phyloP scores from a whole-genome alignment of 768 basidiomycete genomes.

The Rhizopogon vesiculosus region DNA sequence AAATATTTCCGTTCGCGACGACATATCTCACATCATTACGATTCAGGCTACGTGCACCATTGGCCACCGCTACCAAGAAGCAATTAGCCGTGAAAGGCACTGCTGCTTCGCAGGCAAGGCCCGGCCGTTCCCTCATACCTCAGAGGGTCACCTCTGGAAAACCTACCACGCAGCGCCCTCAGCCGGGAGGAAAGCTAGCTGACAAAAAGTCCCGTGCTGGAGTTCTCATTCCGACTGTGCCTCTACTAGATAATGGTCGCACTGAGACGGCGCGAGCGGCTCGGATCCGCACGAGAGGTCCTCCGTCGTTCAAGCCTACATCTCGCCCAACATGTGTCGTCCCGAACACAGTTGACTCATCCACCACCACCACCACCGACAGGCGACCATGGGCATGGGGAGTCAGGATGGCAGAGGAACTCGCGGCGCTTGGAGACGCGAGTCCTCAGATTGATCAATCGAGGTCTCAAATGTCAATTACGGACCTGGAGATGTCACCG shows the following conservation, averaged over 20 bases:
- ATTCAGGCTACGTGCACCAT: slow-evolving; percentile 62
- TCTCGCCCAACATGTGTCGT: neutral
- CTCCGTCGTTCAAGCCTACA: neutral
- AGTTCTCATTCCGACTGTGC: slow-evolving; percentile 20
- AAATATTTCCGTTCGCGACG: neutral
- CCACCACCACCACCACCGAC: too few species aligned
- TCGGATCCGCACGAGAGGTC: neutral
- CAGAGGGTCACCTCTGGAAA: too few species aligned
- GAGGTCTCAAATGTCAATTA: neutral
- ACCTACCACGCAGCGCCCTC: neutral
- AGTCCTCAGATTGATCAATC: neutral
- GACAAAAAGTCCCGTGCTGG: slow-evolving; percentile 2
- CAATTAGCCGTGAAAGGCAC: slow-evolving; percentile 54
- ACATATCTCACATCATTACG: slow-evolving; percentile 4
- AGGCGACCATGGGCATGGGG: neutral
- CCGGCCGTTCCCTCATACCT: too few species aligned
- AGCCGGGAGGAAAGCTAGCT: neutral
- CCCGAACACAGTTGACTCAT: too few species aligned
- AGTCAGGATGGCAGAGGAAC: neutral
- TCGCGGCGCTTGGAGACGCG: too few species aligned
- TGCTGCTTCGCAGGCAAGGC: neutral
- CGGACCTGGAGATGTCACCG: too few species aligned
- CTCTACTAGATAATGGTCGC: neutral
- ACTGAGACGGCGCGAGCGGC: neutral
- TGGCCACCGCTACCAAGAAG: slow-evolving; percentile 73